A percentile compares a stretch with the other conserved stretches of the same genome.
Conservation (phyloP, 768 basidiomycete species). For the Agrocybe chaxingu region DNA sequence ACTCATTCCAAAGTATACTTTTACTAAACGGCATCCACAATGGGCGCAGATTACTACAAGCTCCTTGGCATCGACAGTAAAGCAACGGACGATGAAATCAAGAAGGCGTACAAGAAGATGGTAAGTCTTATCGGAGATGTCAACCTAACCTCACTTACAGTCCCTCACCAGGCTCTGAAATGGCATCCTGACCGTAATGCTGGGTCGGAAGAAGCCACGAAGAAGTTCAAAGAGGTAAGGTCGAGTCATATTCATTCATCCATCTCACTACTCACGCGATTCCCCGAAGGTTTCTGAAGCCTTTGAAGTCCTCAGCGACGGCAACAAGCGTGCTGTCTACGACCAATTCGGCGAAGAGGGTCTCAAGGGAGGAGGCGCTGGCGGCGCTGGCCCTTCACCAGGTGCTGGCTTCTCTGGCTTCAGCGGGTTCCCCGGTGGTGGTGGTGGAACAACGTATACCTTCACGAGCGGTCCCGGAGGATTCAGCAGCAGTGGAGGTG, state of each 20-base stretch:
- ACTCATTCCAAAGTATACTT: background rate
- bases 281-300: slow-evolving; percentile 81
- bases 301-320: slow-evolving; percentile 91
- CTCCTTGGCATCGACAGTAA: slow-evolving; percentile 68
- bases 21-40: slow-evolving; percentile 23
- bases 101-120: slow-evolving; percentile 95
- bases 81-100: slow-evolving; percentile 84
- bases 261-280: background rate
- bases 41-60: slow-evolving; percentile 91
- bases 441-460: slow-evolving; percentile 49
- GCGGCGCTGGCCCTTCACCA: slow-evolving; percentile 50
- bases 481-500: slow-evolving; percentile 26
- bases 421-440: slow-evolving; percentile 34
- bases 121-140: slow-evolving; percentile 30
- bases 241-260: background rate
- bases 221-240: slow-evolving; percentile 89
- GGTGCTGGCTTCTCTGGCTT: slow-evolving; percentile 49
- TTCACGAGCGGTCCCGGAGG: slow-evolving; percentile 54
- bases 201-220: slow-evolving; percentile 80
- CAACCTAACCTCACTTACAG: background rate
- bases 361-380: slow-evolving; percentile 70
- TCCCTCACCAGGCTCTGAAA: slow-evolving; percentile 67
- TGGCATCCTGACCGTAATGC: slow-evolving; percentile 93
- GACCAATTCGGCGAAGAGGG: slow-evolving; percentile 97
- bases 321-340: slow-evolving; percentile 79